Percentiles rank a stretch among this genome's conserved stretches.
Evolutionary conservation across 23 red algal genomes (phyloP).

Genomic region (Gracilaria caudata): DNA sequence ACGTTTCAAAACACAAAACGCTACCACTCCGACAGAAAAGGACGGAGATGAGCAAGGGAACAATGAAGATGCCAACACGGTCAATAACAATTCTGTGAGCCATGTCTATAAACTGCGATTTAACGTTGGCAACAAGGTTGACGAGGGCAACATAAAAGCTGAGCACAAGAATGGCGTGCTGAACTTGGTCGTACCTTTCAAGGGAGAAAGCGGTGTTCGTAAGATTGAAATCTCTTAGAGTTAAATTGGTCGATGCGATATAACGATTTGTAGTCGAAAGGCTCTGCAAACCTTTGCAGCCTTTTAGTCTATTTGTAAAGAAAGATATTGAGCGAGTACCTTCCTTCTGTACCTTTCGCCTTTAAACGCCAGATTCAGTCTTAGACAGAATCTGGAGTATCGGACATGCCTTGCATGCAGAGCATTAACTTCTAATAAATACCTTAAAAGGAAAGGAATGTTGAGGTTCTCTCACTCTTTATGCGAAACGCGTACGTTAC

Average conservation of each 20-base stretch:
- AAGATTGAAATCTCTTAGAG: neutral
- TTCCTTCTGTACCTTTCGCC: no score
- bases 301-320: no score
- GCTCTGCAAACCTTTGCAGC: neutral
- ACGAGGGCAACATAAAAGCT: neutral
- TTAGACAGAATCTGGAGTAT: no score
- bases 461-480: no score
- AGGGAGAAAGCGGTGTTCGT: neutral
- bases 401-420: no score
- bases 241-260: neutral
- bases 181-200: neutral
- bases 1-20: neutral
- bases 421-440: no score
- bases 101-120: neutral
- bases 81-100: no score
- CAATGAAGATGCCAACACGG: neutral
- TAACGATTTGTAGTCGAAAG: neutral
- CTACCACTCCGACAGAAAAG: neutral
- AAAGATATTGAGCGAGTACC: no score
- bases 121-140: constrained; percentile 1
- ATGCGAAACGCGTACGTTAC: no score
- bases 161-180: constrained; percentile 9
- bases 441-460: no score
- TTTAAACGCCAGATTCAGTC: no score
- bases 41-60: neutral